Percentiles rank a stretch among this genome's conserved stretches.
These are phyloP conservation scores for Termitomyces heimii DNA, from an alignment of 768 basidiomycete species.

Conservation along the genomic window DNA sequence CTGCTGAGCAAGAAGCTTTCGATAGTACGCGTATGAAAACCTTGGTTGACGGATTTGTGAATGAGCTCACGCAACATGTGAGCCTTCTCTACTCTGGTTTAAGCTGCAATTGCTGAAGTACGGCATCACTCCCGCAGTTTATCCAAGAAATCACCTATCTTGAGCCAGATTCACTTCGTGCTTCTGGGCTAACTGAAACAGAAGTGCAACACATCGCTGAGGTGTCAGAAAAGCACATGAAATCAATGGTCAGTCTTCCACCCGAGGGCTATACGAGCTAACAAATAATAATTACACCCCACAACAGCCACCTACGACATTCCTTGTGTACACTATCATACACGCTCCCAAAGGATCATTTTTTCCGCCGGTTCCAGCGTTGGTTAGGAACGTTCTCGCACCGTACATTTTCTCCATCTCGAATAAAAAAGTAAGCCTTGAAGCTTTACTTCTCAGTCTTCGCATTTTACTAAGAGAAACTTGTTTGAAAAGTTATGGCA, in stretches of 20 bases:
- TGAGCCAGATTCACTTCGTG: slow-evolving; percentile 12
- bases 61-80: slow-evolving; percentile 11
- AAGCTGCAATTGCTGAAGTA: neutral
- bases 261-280: neutral
- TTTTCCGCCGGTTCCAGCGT: slow-evolving; percentile 13
- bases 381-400: slow-evolving; percentile 12
- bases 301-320: slow-evolving; percentile 9
- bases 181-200: slow-evolving; percentile 13
- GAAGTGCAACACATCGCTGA: slow-evolving; percentile 13
- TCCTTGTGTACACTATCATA: slow-evolving; percentile 14
- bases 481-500: slow-evolving; percentile 1
- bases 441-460: neutral
- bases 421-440: slow-evolving; percentile 11
- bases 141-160: slow-evolving; percentile 14
- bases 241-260: slow-evolving; percentile 12
- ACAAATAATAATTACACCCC: neutral
- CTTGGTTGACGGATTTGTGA: slow-evolving; percentile 11
- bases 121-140: slow-evolving; percentile 1
- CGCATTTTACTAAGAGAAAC: neutral
- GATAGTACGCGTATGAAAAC: slow-evolving; percentile 2
- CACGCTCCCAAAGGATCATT: slow-evolving; percentile 12
- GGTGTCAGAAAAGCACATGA: slow-evolving; percentile 15
- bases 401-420: slow-evolving; percentile 14
- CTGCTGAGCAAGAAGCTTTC: slow-evolving; percentile 8
- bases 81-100: neutral